Evolutionary conservation across 768 basidiomycete species (phyloP).

Genomic region (Neoboletus brunneissimus): DNA sequence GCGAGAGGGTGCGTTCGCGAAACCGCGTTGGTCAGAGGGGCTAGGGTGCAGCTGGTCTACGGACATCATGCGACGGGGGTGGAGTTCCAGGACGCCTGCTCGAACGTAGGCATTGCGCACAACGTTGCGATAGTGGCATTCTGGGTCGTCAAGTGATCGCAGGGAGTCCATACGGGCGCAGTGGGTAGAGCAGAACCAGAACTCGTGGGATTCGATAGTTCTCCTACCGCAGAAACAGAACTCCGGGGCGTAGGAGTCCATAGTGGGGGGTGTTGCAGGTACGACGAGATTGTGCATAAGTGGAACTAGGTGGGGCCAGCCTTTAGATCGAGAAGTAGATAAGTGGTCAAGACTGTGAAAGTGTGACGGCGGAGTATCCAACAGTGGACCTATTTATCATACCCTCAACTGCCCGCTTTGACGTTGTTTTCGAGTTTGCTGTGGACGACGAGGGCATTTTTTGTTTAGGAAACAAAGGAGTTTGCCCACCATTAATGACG

Average conservation of each 20-base stretch:
- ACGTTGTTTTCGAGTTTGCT: conserved; percentile 1
- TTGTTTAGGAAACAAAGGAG: conserved; percentile 11
- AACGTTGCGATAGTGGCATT: conserved; percentile 27
- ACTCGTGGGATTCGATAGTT: conserved; percentile 26
- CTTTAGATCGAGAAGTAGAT: neutral
- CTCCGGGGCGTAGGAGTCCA: conserved; percentile 13
- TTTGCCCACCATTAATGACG: neutral
- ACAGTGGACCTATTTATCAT: conserved; percentile 12
- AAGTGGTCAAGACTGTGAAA: neutral
- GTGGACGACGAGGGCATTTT: neutral
- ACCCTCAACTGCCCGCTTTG: conserved; percentile 1
- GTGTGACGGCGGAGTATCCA: neutral
- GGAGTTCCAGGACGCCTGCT: neutral
- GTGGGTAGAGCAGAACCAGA: conserved; percentile 27
- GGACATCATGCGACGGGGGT: conserved; percentile 14
- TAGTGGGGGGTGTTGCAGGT: conserved; percentile 1
- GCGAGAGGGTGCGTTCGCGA: neutral
- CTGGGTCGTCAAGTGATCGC: conserved; percentile 18
- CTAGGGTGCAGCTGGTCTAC: neutral
- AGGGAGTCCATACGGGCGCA: conserved; percentile 31
- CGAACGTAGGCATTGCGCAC: conserved; percentile 15
- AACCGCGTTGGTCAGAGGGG: neutral
- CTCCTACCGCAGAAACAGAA: conserved; percentile 27
- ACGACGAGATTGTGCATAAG: conserved; percentile 1
- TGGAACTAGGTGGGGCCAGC: neutral